These are phyloP conservation scores for Talaromyces piceae DNA, from an alignment of 2,329 filamentous ascomycete species.

Conservation along the genomic window DNA sequence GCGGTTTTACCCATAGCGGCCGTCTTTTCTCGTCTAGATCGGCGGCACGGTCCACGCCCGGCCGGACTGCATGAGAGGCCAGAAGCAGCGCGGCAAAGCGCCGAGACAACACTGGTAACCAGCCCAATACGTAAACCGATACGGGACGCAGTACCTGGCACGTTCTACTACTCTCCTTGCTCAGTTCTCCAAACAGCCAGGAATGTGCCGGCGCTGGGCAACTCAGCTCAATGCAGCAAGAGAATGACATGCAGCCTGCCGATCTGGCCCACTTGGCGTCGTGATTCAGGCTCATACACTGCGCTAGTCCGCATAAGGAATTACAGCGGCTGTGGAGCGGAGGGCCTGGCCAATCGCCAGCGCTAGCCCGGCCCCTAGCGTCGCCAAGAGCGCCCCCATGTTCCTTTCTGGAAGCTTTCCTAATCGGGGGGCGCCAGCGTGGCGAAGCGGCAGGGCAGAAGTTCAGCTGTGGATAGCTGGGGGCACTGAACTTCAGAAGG, in stretches of 20 bases:
- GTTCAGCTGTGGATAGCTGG: no score
- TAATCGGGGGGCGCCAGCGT: not conserved
- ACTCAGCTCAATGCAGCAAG: not conserved
- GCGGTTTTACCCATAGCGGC: constrained; percentile 1
- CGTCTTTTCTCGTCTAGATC: not conserved
- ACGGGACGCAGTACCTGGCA: not conserved
- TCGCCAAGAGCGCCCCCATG: constrained; percentile 1
- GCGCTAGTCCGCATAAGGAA: not conserved
- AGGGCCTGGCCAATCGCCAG: not conserved
- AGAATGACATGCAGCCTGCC: not conserved
- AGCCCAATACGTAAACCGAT: not conserved
- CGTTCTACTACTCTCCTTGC: not conserved
- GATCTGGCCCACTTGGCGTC: not conserved
- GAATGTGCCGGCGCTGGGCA: not conserved
- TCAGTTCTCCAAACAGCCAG: not conserved
- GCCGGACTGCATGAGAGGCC: no score
- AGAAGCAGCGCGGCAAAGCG: no score
- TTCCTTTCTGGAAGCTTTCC: constrained; percentile 12
- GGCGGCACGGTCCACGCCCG: not conserved
- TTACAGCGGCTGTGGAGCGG: not conserved
- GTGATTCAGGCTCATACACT: not conserved
- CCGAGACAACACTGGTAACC: no score
- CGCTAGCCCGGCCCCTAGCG: not conserved
- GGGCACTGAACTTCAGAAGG: not conserved
- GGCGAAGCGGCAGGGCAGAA: not conserved